Evolutionary conservation across 164 flowering plant species (phyloP).

Genomic region (Vitis amurensis): DNA sequence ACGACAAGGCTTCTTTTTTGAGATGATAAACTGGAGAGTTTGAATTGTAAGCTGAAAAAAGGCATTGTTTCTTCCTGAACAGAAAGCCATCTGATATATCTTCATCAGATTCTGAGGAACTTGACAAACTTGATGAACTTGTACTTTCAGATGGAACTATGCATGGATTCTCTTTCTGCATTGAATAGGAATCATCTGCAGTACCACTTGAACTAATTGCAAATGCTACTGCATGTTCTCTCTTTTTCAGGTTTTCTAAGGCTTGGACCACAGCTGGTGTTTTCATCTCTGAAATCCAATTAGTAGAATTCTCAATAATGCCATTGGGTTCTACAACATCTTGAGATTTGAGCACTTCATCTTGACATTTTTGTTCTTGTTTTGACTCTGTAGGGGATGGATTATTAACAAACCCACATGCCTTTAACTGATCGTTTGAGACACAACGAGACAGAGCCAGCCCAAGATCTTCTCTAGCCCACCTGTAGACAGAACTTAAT

Average conservation of each 20-base stretch:
- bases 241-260: conserved; percentile 7
- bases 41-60: conserved; percentile 5
- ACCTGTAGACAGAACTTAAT: conserved; percentile 66
- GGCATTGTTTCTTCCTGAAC: background rate
- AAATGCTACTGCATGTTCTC: conserved; percentile 3
- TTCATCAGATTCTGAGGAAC: conserved; percentile 16
- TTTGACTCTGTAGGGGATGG: conserved; percentile 9
- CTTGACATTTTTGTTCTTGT: background rate
- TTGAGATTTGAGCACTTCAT: conserved; percentile 5
- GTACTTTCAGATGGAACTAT: conserved; percentile 10
- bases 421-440: conserved; percentile 20
- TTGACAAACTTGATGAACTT: conserved; percentile 10
- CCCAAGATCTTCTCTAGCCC: conserved; percentile 74
- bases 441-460: conserved; percentile 40
- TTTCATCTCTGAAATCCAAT: conserved; percentile 21
- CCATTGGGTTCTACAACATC: conserved; percentile 4
- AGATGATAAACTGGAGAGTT: conserved; percentile 14
- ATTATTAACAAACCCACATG: conserved; percentile 2
- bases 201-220: conserved; percentile 3
- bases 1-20: conserved; percentile 22
- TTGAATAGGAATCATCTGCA: background rate
- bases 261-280: conserved; percentile 7
- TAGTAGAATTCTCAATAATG: conserved; percentile 7
- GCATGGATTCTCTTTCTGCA: conserved; percentile 1
- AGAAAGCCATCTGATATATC: conserved; percentile 11